phyloP scores from a whole-genome alignment of 345 rosid genomes.

The Eucalyptus cloeziana region DNA sequence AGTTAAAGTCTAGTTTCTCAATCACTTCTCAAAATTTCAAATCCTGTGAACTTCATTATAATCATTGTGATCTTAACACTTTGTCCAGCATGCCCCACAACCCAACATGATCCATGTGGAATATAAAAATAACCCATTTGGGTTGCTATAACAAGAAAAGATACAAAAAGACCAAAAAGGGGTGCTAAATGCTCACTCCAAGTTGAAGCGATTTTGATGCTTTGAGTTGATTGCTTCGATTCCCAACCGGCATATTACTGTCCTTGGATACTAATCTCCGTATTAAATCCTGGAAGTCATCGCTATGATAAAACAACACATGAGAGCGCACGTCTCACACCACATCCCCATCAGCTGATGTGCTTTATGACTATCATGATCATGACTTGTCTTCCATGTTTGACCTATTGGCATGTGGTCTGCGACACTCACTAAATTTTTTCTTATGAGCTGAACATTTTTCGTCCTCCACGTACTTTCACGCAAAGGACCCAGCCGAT shows the following conservation, averaged over 20 bases:
- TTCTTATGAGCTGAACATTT: neutral
- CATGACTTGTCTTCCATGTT: neutral
- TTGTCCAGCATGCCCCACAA: neutral
- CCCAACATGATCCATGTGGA: neutral
- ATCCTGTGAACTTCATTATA: accelerated
- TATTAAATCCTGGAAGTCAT: neutral
- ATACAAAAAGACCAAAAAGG: neutral
- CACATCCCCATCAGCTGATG: neutral
- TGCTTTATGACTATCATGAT: neutral
- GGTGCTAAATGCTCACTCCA: neutral
- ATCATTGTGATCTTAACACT: neutral
- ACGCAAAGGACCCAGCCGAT: neutral
- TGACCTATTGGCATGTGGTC: neutral
- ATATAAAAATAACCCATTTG: neutral
- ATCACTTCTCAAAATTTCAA: neutral
- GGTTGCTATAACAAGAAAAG: neutral
- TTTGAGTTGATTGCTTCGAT: neutral
- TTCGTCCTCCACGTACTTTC: neutral
- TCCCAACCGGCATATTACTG: neutral
- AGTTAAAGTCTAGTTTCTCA: neutral
- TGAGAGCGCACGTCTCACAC: neutral
- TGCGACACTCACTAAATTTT: neutral
- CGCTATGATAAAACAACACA: neutral
- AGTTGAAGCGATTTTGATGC: neutral
- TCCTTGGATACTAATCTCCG: neutral